phyloP scores from a whole-genome alignment of 345 rosid species.

The Lepidium aucheri region DNA sequence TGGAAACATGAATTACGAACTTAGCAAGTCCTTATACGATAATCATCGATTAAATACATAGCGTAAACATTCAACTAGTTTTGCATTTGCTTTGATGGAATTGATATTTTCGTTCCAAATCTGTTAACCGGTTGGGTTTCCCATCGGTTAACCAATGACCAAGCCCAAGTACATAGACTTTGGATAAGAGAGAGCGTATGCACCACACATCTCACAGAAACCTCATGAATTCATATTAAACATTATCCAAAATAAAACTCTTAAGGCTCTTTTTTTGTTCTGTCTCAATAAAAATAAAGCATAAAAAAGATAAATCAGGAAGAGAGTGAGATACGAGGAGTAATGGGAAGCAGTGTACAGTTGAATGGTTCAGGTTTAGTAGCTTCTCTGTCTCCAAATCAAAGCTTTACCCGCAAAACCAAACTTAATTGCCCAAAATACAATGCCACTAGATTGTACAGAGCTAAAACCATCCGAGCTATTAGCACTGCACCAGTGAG shows the following conservation, averaged over 20 bases:
- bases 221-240: slow-evolving; percentile 4
- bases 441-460: slow-evolving; percentile 16
- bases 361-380: slow-evolving; percentile 39
- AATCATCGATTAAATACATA: too few species aligned
- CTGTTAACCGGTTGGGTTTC: too few species aligned
- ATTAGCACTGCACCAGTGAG: slow-evolving; percentile 40
- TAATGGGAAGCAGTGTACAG: slow-evolving; percentile 46
- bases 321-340: too few species aligned
- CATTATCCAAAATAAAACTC: slow-evolving; percentile 8
- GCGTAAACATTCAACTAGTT: too few species aligned
- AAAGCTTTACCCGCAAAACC: slow-evolving; percentile 15
- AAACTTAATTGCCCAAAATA: slow-evolving; percentile 14
- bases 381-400: slow-evolving; percentile 32
- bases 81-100: too few species aligned
- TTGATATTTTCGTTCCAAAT: too few species aligned
- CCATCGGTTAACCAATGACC: too few species aligned
- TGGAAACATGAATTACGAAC: too few species aligned
- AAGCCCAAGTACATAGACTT: background rate
- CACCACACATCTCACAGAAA: slow-evolving; percentile 29
- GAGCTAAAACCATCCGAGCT: slow-evolving; percentile 34
- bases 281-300: background rate
- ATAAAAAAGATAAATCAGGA: background rate
- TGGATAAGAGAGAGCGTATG: slow-evolving; percentile 36
- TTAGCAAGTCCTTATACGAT: too few species aligned
- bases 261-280: background rate